Evolutionary conservation across 148 eudicot genomes (phyloP).

Genomic region (Silene uniflora): DNA sequence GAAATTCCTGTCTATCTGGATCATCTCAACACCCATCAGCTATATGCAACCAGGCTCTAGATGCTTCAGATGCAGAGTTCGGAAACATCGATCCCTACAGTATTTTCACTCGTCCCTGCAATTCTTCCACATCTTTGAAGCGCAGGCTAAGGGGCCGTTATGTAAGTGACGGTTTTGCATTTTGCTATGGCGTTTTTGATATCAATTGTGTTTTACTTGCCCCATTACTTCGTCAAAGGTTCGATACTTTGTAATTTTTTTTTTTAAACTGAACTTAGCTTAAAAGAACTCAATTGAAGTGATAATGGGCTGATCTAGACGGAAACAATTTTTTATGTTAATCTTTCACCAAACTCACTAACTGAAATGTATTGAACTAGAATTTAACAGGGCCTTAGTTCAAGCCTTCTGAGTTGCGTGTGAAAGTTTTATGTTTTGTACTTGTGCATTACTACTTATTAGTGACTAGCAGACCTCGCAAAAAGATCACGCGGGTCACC

Average conservation of each 20-base stretch:
- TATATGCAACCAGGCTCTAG: conserved; percentile 48
- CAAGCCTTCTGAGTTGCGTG: no score
- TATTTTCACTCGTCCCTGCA: conserved; percentile 70
- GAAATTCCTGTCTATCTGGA: conserved; percentile 43
- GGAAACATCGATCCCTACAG: conserved; percentile 91
- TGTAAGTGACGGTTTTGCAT: conserved; percentile 39
- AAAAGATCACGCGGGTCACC: no score
- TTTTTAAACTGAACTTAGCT: not conserved
- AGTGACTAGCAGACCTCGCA: not conserved
- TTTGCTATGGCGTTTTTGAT: not conserved
- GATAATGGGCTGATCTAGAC: not conserved
- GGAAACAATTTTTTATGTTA: not conserved
- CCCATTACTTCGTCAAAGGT: not conserved
- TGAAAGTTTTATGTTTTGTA: not conserved
- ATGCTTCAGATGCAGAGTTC: conserved; percentile 51
- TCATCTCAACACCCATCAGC: conserved; percentile 70
- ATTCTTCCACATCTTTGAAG: conserved; percentile 35
- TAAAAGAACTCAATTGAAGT: not conserved
- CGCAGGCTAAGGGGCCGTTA: conserved; percentile 63
- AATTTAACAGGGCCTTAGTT: no score
- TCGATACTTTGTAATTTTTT: not conserved
- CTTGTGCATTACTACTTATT: not conserved
- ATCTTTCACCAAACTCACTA: not conserved
- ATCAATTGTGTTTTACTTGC: not conserved
- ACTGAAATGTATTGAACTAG: no score